phyloP scores from a whole-genome alignment of 345 rosid species.

The Brassica rapa region DNA sequence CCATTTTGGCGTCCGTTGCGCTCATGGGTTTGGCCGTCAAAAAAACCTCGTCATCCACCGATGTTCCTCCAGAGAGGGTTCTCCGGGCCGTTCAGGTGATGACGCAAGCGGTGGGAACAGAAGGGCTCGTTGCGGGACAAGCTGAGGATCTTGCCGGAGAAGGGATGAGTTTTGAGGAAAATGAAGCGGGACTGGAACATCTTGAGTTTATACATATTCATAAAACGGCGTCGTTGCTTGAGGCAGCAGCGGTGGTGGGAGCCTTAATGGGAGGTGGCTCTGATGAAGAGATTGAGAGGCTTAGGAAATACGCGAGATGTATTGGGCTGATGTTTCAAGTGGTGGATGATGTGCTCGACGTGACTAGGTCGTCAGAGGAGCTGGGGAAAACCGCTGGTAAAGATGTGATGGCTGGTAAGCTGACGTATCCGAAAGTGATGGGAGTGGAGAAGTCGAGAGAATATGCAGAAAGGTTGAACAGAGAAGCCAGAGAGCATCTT shows the following conservation, averaged over 20 bases:
- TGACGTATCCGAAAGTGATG: slow-evolving; percentile 62
- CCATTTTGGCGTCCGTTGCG: slow-evolving; percentile 64
- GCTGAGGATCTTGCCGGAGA: slow-evolving; percentile 60
- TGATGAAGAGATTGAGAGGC: slow-evolving; percentile 55
- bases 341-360: slow-evolving; percentile 78
- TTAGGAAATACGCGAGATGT: slow-evolving; percentile 58
- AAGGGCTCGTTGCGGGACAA: slow-evolving; percentile 77
- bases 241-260: slow-evolving; percentile 58
- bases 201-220: slow-evolving; percentile 71
- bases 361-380: slow-evolving; percentile 66
- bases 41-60: slow-evolving; percentile 17
- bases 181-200: slow-evolving; percentile 45
- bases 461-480: slow-evolving; percentile 51
- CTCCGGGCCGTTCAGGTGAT: slow-evolving; percentile 55
- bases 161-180: slow-evolving; percentile 23
- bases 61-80: slow-evolving; percentile 45
- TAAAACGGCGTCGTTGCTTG: slow-evolving; percentile 65
- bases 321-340: slow-evolving; percentile 74
- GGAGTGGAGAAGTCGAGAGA: slow-evolving; percentile 60
- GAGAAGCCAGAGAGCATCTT: slow-evolving; percentile 53
- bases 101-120: slow-evolving; percentile 49
- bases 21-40: slow-evolving; percentile 62
- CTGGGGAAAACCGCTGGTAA: slow-evolving; percentile 79
- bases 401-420: slow-evolving; percentile 62
- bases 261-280: slow-evolving; percentile 66